phyloP scores from a whole-genome alignment of 345 rosid species.

The Erucastrum elatum region DNA sequence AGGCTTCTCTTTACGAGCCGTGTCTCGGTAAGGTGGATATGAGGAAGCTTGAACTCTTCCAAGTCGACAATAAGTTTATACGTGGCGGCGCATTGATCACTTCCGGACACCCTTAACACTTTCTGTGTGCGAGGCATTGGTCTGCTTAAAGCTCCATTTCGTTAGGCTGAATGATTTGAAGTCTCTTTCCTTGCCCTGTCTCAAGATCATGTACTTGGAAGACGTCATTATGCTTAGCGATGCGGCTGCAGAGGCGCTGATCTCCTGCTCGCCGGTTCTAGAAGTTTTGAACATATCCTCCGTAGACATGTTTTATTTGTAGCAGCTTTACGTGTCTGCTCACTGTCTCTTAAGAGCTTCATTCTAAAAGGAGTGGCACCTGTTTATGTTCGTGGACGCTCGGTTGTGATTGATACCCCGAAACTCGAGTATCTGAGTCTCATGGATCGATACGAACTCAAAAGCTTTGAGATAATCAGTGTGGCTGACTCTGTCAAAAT shows the following conservation, averaged over 20 bases:
- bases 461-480: background rate
- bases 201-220: constrained; percentile 13
- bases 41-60: background rate
- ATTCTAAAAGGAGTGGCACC: background rate
- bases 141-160: background rate
- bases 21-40: background rate
- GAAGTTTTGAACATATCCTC: background rate
- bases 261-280: constrained; percentile 20
- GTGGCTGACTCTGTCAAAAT: background rate
- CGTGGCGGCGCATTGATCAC: background rate
- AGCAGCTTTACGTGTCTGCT: background rate
- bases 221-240: background rate
- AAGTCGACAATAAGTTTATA: background rate
- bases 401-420: constrained; percentile 5
- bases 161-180: background rate
- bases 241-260: background rate
- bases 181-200: constrained; percentile 11
- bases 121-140: background rate
- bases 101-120: background rate
- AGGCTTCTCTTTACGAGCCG: background rate
- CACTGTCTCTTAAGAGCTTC: constrained; percentile 12
- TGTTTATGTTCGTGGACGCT: background rate
- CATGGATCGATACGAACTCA: background rate
- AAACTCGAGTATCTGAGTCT: background rate
- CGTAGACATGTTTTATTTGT: background rate